Evolutionary conservation across 345 rosid species (phyloP).

Genomic region (Barbarea vulgaris): DNA sequence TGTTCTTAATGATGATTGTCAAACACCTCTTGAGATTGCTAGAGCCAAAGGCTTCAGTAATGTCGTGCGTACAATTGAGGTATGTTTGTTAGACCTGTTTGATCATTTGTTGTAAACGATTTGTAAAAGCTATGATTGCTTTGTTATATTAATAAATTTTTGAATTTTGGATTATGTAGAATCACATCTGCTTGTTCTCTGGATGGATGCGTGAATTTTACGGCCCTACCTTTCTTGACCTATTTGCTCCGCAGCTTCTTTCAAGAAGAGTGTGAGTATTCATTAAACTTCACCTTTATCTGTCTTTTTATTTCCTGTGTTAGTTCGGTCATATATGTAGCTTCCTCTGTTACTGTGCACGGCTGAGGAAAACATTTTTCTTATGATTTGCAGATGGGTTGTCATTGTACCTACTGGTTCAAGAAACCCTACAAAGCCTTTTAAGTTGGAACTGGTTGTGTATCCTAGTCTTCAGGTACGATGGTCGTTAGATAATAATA

Average conservation of each 20-base stretch:
- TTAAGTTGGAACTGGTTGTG: conserved; percentile 87
- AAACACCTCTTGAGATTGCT: conserved; percentile 87
- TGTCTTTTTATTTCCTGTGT: background rate
- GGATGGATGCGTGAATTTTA: conserved; percentile 94
- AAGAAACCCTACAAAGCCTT: conserved; percentile 63
- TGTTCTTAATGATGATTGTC: conserved; percentile 85
- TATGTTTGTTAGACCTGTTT: conserved; percentile 26
- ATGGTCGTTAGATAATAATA: background rate
- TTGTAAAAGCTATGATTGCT: background rate
- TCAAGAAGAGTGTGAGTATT: conserved; percentile 83
- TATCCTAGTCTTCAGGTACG: conserved; percentile 73
- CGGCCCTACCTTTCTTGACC: conserved; percentile 85
- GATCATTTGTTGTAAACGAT: background rate
- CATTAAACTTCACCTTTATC: background rate
- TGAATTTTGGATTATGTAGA: conserved; percentile 46
- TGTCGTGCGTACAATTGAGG: conserved; percentile 92
- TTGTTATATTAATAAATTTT: background rate
- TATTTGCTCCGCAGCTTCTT: conserved; percentile 77
- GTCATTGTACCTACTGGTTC: conserved; percentile 85
- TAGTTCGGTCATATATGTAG: too few species aligned
- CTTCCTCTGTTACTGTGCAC: too few species aligned
- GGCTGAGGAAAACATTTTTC: background rate
- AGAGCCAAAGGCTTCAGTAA: conserved; percentile 70
- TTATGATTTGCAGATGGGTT: conserved; percentile 70
- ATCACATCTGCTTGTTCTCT: conserved; percentile 79